Conservation (phyloP, 805 yeast species). For the Kodamaea hsintzibuensis region DNA sequence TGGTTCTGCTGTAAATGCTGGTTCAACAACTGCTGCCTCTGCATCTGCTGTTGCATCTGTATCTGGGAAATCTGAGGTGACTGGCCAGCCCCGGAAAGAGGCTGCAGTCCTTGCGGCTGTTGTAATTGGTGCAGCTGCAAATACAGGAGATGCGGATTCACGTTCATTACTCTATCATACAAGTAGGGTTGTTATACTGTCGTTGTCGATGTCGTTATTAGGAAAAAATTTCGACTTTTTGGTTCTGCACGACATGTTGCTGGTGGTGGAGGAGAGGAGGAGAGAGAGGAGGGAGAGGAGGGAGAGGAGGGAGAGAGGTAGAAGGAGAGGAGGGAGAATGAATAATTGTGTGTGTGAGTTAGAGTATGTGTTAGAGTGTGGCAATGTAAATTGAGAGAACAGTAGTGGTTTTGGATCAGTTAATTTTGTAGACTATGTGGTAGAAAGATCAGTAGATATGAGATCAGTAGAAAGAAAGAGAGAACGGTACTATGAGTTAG, state of each 20-base stretch:
- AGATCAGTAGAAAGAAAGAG: too few relatives aligned
- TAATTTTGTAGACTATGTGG: too few relatives aligned
- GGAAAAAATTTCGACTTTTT: slow-evolving; percentile 3
- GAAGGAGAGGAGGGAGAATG: neutral
- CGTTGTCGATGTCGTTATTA: neutral
- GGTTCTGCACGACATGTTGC: slow-evolving; percentile 5
- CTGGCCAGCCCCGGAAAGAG: slow-evolving; percentile 18
- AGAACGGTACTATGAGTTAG: too few relatives aligned
- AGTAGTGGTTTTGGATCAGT: too few relatives aligned
- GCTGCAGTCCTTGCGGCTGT: slow-evolving; percentile 22
- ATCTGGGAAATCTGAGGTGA: slow-evolving; percentile 39
- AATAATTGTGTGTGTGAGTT: too few relatives aligned
- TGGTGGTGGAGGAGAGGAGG: neutral
- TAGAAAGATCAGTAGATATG: too few relatives aligned
- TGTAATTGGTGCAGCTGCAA: slow-evolving; percentile 37
- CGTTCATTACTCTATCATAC: slow-evolving; percentile 29
- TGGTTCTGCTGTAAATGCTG: slow-evolving; percentile 30
- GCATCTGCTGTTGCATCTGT: slow-evolving; percentile 33
- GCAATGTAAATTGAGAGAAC: too few relatives aligned
- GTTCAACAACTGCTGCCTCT: slow-evolving; percentile 33
- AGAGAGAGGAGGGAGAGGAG: neutral
- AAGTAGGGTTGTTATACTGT: too few relatives aligned
- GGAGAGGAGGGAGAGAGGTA: neutral
- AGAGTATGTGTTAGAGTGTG: too few relatives aligned
- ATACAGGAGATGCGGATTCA: slow-evolving; percentile 45